phyloP scores from a whole-genome alignment of 345 rosid species.

The Citrus unshiu region DNA sequence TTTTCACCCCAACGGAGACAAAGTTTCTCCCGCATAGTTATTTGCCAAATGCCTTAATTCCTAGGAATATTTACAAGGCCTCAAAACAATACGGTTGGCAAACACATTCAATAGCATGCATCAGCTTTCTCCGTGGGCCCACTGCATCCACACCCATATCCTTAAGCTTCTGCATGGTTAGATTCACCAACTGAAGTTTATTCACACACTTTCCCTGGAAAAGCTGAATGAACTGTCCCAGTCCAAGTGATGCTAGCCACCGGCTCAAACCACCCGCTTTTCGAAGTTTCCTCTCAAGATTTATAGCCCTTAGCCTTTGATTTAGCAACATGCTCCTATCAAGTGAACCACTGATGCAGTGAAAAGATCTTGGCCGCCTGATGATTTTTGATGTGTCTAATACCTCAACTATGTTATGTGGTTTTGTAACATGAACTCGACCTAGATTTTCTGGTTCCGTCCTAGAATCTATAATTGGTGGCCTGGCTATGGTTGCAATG shows the following conservation, averaged over 20 bases:
- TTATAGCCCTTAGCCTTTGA: constrained; percentile 60
- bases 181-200: constrained; percentile 71
- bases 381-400: constrained; percentile 27
- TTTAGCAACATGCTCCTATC: constrained; percentile 36
- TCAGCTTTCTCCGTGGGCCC: constrained; percentile 89
- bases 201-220: constrained; percentile 50
- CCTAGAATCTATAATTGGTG: constrained; percentile 15
- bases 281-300: constrained; percentile 71
- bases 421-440: background rate
- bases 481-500: constrained; percentile 13
- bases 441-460: constrained; percentile 15
- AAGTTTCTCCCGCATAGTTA: background rate
- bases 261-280: constrained; percentile 75
- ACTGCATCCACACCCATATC: constrained; percentile 94
- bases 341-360: constrained; percentile 29
- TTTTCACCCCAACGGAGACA: background rate
- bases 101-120: constrained; percentile 87
- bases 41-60: background rate
- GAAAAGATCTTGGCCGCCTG: constrained; percentile 33
- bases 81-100: constrained; percentile 59
- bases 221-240: constrained; percentile 71
- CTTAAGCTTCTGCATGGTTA: constrained; percentile 92
- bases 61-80: constrained; percentile 20
- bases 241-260: constrained; percentile 77
- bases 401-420: constrained; percentile 18